Evolutionary conservation across 2,329 filamentous ascomycete genomes (phyloP), one percentile per base, ranked within the genome.

Genomic region (Trichoderma pleuroti): DNA sequence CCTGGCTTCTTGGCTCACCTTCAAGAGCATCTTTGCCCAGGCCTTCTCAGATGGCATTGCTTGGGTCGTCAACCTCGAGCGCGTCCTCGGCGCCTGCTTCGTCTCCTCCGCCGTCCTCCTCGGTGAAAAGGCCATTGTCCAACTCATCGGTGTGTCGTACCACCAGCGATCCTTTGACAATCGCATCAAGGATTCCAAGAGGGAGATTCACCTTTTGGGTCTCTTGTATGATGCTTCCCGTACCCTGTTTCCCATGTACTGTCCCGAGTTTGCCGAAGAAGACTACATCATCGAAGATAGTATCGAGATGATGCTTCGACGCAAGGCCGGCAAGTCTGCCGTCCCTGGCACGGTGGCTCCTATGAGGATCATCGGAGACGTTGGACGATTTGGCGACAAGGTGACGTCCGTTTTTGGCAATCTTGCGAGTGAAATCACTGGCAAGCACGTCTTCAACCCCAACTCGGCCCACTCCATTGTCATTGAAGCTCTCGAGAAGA

Each of bases 401-500:
- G 90, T 98, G 72, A 97, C 94, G 0, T 94, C 93, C 2, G 92
- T 91, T 0, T 97, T 98, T 80, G 96, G 96, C 28, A 96, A 97
- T 76, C 89, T 98, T 64, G 95, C 96, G 1, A 93, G 93, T 2
- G 96, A 98, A 77, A 94, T 99, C 72, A 97, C 96, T 0, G 96
- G 96, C 74, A 97, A 97, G 83, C 90, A 97, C 77, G 92, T 98
- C 26, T 97, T 98, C 83, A 97, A 98, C 80, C 91, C 93, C 16
- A 95, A 93, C 76, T 92, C 94, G 6, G 91, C 94, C 1, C 94
- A 98, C 79, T 96, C 93, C 0, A 89, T 98, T 62, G 93, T 98
- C 6, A 86, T 97, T 14, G 90, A 97, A 78, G 96, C 95, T 10
- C 85, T 98, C 36, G 94, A 98, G 81, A 95, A 93, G 82, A 90